Base-by-base conservation (phyloP, 441 rosid genomes). In the Viola pubescens region DNA sequence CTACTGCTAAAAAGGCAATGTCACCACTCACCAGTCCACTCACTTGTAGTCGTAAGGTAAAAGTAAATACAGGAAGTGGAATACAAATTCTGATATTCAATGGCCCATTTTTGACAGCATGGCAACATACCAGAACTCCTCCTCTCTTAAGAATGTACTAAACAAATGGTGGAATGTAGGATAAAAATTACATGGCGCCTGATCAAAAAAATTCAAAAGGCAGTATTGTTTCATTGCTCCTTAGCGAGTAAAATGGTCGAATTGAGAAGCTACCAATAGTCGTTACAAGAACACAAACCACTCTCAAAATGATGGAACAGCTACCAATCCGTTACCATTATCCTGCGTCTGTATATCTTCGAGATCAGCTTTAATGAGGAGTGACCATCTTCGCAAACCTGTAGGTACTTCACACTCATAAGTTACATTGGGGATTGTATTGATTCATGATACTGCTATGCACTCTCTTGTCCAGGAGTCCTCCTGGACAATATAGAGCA, bases 401-500 rank as follows among this genome's bases (percentile, higher is more conserved):
- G 60, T n/a, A 64, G 61, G 53, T 70, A 64, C 58, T 64, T 70
- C 14, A 54, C 69, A 37, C 64, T 56, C 42, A 9, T 51, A 19
- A 70, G 74, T 1, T 78, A 73, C 40, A 75, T 67, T n/a, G 5
- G 72, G 77, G 7, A 49, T 61, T 16, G 89, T 80, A 63, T 82
- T 75, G 68, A 83, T 78, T 6, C 83, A 73, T 83, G 92, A 63
- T 77, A 71, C 62, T 75, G 73, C 61, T 83, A 67, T 4, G 67
- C 62, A 52, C 66, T 74, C 54, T 76, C 81, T 65, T 83, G 14
- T 66, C n/a, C n/a, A n/a, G n/a, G n/a, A n/a, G n/a, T n/a, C 84
- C 5, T 77, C 75, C 68, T 80, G 82, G 47, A 70, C 77, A 63
- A 78, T 56, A 62, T 80, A 78, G 54, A 86, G 74, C 73, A 81